Evolutionary conservation across 495 filamentous ascomycete genomes (phyloP).

Genomic region (Talaromyces ruber): DNA sequence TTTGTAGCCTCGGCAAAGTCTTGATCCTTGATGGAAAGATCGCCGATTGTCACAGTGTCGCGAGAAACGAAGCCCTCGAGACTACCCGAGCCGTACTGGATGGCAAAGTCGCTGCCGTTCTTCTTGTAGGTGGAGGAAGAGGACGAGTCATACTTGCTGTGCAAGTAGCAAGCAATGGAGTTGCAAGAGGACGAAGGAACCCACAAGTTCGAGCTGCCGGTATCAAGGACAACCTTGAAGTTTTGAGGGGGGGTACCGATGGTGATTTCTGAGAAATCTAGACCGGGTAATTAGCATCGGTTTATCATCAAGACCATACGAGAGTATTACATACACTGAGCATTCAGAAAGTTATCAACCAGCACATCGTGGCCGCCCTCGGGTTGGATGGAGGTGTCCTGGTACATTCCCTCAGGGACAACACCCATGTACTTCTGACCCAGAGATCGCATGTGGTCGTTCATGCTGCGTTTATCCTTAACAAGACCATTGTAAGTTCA

Average conservation of each 20-base stretch:
- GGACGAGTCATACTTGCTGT: conserved; percentile 91
- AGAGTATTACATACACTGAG: conserved; percentile 68
- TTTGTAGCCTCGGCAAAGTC: conserved; percentile 91
- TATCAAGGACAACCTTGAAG: conserved; percentile 99
- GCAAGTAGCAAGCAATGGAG: conserved; percentile 97
- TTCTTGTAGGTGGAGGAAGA: conserved; percentile 85
- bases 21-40: conserved; percentile 77
- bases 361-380: conserved; percentile 72
- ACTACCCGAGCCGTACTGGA: conserved; percentile 91
- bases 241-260: conserved; percentile 86
- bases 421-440: conserved; percentile 82
- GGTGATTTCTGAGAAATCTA: conserved; percentile 95
- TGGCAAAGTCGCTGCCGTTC: conserved; percentile 89
- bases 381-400: conserved; percentile 57
- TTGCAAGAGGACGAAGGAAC: conserved; percentile 85
- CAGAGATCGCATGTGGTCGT: conserved; percentile 69
- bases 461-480: conserved; percentile 69
- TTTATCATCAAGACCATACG: background rate
- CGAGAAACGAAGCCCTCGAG: conserved; percentile 90
- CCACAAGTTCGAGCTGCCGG: conserved; percentile 98
- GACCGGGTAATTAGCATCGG: conserved; percentile 13
- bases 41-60: conserved; percentile 79
- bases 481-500: conserved; percentile 7
- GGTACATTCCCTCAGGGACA: conserved; percentile 69
- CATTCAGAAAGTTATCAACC: conserved; percentile 96